Evolutionary conservation across 345 rosid species (phyloP).

Genomic region (Orychophragmus violaceus): DNA sequence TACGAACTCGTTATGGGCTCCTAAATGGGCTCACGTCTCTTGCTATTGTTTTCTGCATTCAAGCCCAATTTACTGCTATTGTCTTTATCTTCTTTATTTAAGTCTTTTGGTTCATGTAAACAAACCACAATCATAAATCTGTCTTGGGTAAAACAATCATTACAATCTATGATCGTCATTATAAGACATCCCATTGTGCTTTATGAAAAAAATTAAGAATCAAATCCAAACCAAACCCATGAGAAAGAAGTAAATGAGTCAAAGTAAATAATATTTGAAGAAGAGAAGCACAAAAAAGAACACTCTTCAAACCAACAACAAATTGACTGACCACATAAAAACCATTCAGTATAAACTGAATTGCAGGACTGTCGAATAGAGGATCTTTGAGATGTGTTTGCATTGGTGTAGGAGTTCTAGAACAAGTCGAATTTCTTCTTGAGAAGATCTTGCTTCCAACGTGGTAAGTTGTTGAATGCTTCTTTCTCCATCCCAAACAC

Average conservation of each 20-base stretch:
- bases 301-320: slow-evolving; percentile 25
- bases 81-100: no score
- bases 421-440: slow-evolving; percentile 84
- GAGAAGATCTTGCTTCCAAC: slow-evolving; percentile 94
- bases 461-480: slow-evolving; percentile 73
- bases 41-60: no score
- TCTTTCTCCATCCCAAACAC: slow-evolving; percentile 72
- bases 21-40: no score
- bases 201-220: slow-evolving; percentile 1
- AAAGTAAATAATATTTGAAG: slow-evolving; percentile 14
- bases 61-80: no score
- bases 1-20: no score
- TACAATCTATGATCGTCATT: slow-evolving; percentile 4
- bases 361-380: not conserved
- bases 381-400: slow-evolving; percentile 2
- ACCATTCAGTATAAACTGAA: slow-evolving; percentile 7
- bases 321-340: slow-evolving; percentile 8
- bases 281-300: not conserved
- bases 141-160: slow-evolving; percentile 1
- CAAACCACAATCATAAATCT: slow-evolving; percentile 14
- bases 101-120: no score
- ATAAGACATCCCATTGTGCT: slow-evolving; percentile 5
- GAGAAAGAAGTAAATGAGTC: slow-evolving; percentile 4
- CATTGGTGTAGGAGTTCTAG: slow-evolving; percentile 30
- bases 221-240: slow-evolving; percentile 15